Conservation (phyloP, 208 protist species). For the Trypanosoma melophagium region DNA sequence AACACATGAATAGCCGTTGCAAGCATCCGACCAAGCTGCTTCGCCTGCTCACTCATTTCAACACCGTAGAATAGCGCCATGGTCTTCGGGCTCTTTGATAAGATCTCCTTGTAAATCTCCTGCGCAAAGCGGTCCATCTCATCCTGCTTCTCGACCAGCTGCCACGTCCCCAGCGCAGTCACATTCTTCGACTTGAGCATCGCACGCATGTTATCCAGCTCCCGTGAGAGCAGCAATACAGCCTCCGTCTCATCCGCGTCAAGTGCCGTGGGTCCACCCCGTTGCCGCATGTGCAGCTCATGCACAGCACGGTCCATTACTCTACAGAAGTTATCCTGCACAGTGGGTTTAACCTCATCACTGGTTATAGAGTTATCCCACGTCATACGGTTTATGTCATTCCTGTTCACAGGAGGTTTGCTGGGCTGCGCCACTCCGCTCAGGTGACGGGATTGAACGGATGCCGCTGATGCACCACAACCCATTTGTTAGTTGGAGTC, state of each 20-base stretch:
- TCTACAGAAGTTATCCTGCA: not conserved
- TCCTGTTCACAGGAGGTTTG: too few species aligned
- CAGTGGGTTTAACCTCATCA: too few species aligned
- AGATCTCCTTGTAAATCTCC: conserved; percentile 62
- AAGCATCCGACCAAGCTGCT: conserved; percentile 57
- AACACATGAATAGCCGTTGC: conserved; percentile 70
- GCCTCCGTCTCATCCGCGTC: conserved; percentile 58
- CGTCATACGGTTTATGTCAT: too few species aligned
- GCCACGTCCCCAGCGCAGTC: conserved; percentile 69
- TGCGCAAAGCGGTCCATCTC: conserved; percentile 56
- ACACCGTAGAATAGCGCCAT: conserved; percentile 66
- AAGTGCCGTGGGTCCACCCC: conserved; percentile 34
- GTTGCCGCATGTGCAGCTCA: conserved; percentile 45
- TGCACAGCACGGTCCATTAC: conserved; percentile 28
- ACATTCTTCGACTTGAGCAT: conserved; percentile 53
- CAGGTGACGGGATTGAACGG: too few species aligned
- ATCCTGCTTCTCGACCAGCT: conserved; percentile 50
- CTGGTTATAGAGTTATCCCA: too few species aligned
- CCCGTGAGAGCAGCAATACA: conserved; percentile 55
- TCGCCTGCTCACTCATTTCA: conserved; percentile 60
- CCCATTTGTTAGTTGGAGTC: too few species aligned
- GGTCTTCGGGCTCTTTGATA: conserved; percentile 43
- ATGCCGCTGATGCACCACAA: too few species aligned
- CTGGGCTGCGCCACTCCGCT: too few species aligned
- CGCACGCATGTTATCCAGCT: conserved; percentile 58